Evolutionary conservation across 2,329 filamentous ascomycete genomes (phyloP), one percentile per base, ranked within the genome.

Genomic region (Diplocarpon rosae): DNA sequence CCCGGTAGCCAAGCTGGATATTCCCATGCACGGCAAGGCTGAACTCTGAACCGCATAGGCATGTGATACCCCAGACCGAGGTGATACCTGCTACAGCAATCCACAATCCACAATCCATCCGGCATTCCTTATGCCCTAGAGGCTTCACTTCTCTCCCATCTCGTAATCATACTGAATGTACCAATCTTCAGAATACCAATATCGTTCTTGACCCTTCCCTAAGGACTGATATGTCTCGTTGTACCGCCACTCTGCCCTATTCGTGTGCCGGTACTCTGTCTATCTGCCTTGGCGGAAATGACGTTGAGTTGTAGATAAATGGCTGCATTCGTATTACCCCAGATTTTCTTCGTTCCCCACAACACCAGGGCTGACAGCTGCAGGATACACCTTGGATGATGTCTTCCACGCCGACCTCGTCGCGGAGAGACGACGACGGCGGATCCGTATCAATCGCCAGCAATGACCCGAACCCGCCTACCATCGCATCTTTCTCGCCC

Each of bases 401-500:
- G 60, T 59, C 59, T 52, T 52, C 53, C 36, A 56, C 57, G 49
- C 55, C 59, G 38, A 54, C 39, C 46, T 54, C 54, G 36, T 50
- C 45, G 24, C 33, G 41, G 27, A 47, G 54, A 44, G 55, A 48
- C 51, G 52, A 59, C 30, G 54, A 58, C 33, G 56, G 59, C 46
- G 55, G 51, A 38, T 24, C 20, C 20, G 43, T 37, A 36, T 48
- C 56, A 7, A 39, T 50, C 28, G 32, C 45, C 41, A 50, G 33
- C 46, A 45, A 50, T 37, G 60, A 62, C 64, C 67, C 66, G 49
- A 69, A 67, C 52, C 72, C 76, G 45, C 83, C 87, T 37, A 96
- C 90, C 37, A 80, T 85, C 61, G 92, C 92, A 52, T 76, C 85
- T 58, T 98, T 98, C 69, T 92, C 90, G 5, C 89, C 92, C 28